Percentiles rank a stretch among this genome's conserved stretches.
phyloP scores from a whole-genome alignment of 257 asterid genomes.

The Eucommia ulmoides region DNA sequence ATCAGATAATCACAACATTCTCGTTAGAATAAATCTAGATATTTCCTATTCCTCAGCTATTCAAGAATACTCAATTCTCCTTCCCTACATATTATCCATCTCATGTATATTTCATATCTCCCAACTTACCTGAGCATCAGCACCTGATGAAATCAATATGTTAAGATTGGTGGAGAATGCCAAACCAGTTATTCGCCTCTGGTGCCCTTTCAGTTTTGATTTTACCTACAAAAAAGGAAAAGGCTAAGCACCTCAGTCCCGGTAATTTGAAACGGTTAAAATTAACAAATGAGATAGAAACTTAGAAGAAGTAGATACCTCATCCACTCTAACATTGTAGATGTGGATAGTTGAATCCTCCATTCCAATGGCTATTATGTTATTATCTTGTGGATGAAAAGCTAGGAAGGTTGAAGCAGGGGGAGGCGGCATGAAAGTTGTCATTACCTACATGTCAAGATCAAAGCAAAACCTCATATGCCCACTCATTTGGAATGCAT shows the following conservation, averaged over 20 bases:
- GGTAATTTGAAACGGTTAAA: too few species aligned
- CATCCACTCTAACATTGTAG: conserved; percentile 85
- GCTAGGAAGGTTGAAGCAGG: conserved; percentile 91
- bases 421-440: conserved; percentile 97
- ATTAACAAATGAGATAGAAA: too few species aligned
- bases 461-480: conserved; percentile 5
- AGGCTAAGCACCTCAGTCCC: neutral
- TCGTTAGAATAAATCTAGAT: neutral
- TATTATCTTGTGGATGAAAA: conserved; percentile 93
- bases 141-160: conserved; percentile 88
- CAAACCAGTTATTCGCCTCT: conserved; percentile 82
- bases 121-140: conserved; percentile 79
- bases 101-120: too few species aligned
- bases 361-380: conserved; percentile 92
- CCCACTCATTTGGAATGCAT: too few species aligned
- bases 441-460: conserved; percentile 52
- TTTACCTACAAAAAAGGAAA: conserved; percentile 48
- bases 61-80: neutral
- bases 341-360: conserved; percentile 97
- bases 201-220: conserved; percentile 78
- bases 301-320: conserved; percentile 28
- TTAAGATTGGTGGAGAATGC: conserved; percentile 79
- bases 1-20: neutral
- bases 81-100: too few species aligned
- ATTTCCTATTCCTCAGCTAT: neutral